phyloP scores from a whole-genome alignment of 163 green algal species.

The Chloromonas sp. region DNA sequence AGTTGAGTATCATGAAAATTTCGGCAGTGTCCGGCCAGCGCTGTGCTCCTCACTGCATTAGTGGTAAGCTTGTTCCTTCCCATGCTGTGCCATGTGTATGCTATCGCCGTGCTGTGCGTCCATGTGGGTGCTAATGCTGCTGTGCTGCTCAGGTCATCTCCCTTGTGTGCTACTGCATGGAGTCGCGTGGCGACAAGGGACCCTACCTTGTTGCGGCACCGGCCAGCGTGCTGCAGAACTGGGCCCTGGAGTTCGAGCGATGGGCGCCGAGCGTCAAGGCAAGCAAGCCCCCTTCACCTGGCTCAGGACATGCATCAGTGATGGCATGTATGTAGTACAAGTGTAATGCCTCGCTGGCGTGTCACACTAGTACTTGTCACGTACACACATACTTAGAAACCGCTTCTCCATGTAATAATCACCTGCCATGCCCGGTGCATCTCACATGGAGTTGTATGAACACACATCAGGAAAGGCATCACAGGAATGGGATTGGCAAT shows the following conservation, averaged over 20 bases:
- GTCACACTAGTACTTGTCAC: background rate
- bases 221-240: conserved; percentile 87
- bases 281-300: background rate
- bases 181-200: conserved; percentile 23
- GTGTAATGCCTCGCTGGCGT: background rate
- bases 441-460: too few relatives aligned
- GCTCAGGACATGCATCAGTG: background rate
- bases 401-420: too few relatives aligned
- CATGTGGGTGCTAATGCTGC: too few relatives aligned
- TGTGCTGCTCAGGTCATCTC: conserved; percentile 62
- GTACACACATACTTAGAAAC: background rate
- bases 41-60: too few relatives aligned
- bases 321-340: background rate
- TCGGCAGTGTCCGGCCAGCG: too few relatives aligned
- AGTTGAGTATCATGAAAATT: too few relatives aligned
- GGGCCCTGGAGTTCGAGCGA: conserved; percentile 68
- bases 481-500: too few relatives aligned
- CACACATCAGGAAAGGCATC: too few relatives aligned
- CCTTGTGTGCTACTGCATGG: conserved; percentile 69
- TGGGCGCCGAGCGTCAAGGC: conserved; percentile 70
- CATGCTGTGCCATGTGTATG: too few relatives aligned
- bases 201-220: conserved; percentile 77
- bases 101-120: too few relatives aligned
- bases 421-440: too few relatives aligned
- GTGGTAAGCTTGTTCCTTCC: too few relatives aligned